Base-by-base conservation (phyloP, 2,329 filamentous ascomycete species). In the Aspergillus terreus region DNA sequence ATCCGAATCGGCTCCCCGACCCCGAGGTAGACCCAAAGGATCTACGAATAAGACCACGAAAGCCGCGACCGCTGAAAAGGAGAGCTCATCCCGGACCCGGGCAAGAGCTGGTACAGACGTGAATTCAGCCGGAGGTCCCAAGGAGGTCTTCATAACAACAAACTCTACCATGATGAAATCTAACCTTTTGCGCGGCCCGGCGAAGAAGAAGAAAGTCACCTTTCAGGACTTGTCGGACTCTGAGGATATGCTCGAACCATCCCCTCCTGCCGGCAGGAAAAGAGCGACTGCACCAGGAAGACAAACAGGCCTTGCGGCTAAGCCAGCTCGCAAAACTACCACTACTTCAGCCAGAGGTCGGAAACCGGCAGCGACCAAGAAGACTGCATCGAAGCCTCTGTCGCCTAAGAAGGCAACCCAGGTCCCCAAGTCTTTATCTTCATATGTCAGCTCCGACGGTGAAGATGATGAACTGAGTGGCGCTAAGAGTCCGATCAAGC, bases 351-450 rank as follows among this genome's bases (percentile, higher is more conserved):
- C 55, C 4, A 63, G 63, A 30, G 68, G 63, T n/a, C 63, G 65
- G 11, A 68, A 63, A 56, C 65, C 67, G 21, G 63, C 70, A 4
- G 60, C 67, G 49, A 52, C 62, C n/a, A 67, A 65, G 52, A 67
- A 66, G 33, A 56, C 54, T 23, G 53, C 56, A 9, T 43, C 60
- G 9, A 64, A 75, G 51, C 73, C 74, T 15, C 60, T 78, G 25
- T 78, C 75, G 11, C 76, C 76, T 1, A 78, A 78, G 65, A 78
- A 78, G 57, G 67, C 71, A 27, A 76, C 70, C 6, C 75, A 78
- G 54, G 62, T 78, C 35, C 68, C 73, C 15, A 77, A 74, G 53
- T 65, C 67, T 2, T 57, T 66, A 12, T 64, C 68, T 2, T 59
- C 68, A 4, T 69, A 71, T 42, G 65, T 62, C 4, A 68, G 65